These are phyloP conservation scores for Cystofilobasidium ferigula DNA, from an alignment of 768 basidiomycete genomes.

Conservation along the genomic window DNA sequence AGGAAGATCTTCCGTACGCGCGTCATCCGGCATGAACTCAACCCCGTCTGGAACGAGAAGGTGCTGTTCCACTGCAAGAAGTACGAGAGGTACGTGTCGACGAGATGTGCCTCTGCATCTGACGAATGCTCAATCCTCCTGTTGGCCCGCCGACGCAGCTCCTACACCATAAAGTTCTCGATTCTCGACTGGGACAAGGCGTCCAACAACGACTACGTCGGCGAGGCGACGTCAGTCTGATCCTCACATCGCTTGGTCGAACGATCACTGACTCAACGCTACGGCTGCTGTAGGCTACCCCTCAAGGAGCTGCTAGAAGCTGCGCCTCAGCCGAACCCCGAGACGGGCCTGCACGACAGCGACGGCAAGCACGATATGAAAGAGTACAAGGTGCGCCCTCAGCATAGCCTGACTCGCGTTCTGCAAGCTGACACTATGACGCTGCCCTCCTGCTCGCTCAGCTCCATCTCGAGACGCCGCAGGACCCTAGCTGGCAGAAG, in stretches of 20 bases:
- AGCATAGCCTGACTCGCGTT: background rate
- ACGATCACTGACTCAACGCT: background rate
- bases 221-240: constrained; percentile 48
- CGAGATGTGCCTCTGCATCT: background rate
- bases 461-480: constrained; percentile 52
- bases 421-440: background rate
- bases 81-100: constrained; percentile 56
- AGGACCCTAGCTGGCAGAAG: constrained; percentile 59
- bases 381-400: constrained; percentile 46
- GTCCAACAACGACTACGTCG: constrained; percentile 67
- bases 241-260: background rate
- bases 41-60: constrained; percentile 90
- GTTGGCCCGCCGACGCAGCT: background rate
- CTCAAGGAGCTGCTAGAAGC: constrained; percentile 57
- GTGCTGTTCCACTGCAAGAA: constrained; percentile 85
- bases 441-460: constrained; percentile 25
- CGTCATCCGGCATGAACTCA: constrained; percentile 43
- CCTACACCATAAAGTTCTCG: constrained; percentile 57
- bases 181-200: constrained; percentile 95
- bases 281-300: constrained; percentile 41
- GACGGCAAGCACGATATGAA: constrained; percentile 57
- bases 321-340: constrained; percentile 52
- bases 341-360: constrained; percentile 48
- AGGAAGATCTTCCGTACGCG: constrained; percentile 89
- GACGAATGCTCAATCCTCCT: background rate